Evolutionary conservation across 805 yeast species (phyloP).

Genomic region (Zygotorulaspora sp.): DNA sequence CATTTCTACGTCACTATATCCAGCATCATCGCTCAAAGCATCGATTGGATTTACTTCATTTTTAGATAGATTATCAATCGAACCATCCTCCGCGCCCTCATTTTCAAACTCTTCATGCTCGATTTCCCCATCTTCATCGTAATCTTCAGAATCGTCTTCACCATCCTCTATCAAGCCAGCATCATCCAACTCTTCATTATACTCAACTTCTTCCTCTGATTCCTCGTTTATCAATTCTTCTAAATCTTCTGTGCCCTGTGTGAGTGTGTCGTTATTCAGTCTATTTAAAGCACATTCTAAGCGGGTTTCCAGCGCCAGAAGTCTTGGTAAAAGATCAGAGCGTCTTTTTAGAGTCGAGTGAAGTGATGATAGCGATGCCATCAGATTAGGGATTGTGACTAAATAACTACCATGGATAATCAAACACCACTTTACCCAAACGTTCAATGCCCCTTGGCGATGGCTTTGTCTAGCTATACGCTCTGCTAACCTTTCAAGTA

Average conservation of each 20-base stretch:
- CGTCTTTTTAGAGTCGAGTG: slow-evolving; percentile 63
- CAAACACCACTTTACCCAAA: slow-evolving; percentile 87
- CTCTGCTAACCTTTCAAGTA: slow-evolving; percentile 59
- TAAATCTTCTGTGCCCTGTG: slow-evolving; percentile 36
- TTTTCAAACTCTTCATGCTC: slow-evolving; percentile 32
- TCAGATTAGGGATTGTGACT: slow-evolving; percentile 42
- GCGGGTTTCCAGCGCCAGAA: slow-evolving; percentile 79
- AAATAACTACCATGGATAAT: slow-evolving; percentile 75
- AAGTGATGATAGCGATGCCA: slow-evolving; percentile 55
- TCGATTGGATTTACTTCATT: slow-evolving; percentile 19
- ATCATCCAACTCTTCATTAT: slow-evolving; percentile 59
- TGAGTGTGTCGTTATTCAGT: slow-evolving; percentile 40
- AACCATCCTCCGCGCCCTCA: background rate
- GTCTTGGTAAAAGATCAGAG: slow-evolving; percentile 61
- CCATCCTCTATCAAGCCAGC: slow-evolving; percentile 46
- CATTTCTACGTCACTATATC: slow-evolving; percentile 41
- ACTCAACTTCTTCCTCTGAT: slow-evolving; percentile 58
- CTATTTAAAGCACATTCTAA: slow-evolving; percentile 65
- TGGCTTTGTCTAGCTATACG: slow-evolving; percentile 55
- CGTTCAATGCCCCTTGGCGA: slow-evolving; percentile 47
- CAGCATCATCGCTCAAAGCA: slow-evolving; percentile 32
- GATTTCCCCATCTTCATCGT: slow-evolving; percentile 33
- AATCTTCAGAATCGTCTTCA: slow-evolving; percentile 38
- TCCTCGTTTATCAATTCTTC: slow-evolving; percentile 33
- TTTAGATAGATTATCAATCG: background rate